Base-by-base conservation (phyloP, 441 rosid genomes). In the Bocquillonia castaneifolia region DNA sequence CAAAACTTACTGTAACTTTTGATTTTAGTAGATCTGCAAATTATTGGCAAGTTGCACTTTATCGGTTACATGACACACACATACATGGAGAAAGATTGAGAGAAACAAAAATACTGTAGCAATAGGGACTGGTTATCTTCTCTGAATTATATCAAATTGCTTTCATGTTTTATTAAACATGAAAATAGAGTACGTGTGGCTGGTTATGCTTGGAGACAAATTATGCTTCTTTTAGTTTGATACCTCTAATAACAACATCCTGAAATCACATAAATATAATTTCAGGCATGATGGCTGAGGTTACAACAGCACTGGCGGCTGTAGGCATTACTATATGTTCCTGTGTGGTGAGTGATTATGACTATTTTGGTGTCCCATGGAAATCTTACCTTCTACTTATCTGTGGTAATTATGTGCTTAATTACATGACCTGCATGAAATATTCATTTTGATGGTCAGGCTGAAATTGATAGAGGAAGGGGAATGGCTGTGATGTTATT, bases 401-500 rank as follows among this genome's bases (percentile, higher is more conserved):
- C 68, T 36, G 48, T 25, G 61, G 50, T 3, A 36, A 37, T 68
- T 20, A 52, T 45, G 31, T 45, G 17, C 37, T 65, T 63, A 6
- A 36, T 54, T 52, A 53, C 25, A 7, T 17, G 42, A 40, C 55
- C 28, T 62, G 31, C 28, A 8, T 68, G 34, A 70, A 63, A 54
- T 47, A 9, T 64, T 56, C 32, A 67, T 60, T 70, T 56, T 72
- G 18, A 10, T 60, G 44, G 54, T 64, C 70, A 94, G 99, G 91
- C 90, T 31, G 97, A 94, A 80, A 84, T 83, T 72, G 97, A 94
- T 69, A 84, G 87, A 76, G 96, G 92, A 76, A 83, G 90, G 75
- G 97, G 97, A 77, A 78, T 94, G 84, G 92, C 93, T 39, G 97
- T 91, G 71, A 87, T 91, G 88, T 72, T 94, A 68, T 88, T 94